phyloP scores from a whole-genome alignment of 768 basidiomycete genomes.

The Kwoniella bestiolae region DNA sequence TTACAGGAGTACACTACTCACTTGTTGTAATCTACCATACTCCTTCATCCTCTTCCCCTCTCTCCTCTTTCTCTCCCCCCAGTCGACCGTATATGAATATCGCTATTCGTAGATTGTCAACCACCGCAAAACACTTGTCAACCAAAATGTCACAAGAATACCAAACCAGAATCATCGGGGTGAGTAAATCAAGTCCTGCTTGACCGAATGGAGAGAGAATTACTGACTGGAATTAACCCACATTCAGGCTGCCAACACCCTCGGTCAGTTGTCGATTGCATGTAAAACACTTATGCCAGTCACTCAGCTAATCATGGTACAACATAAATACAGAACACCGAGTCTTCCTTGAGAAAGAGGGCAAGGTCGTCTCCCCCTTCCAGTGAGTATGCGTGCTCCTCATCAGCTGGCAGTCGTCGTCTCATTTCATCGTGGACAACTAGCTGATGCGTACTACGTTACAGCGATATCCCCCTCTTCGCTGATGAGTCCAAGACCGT shows the following conservation, averaged over 20 bases:
- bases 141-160: conserved; percentile 38
- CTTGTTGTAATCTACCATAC: neutral
- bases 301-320: neutral
- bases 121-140: conserved; percentile 14
- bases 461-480: conserved; percentile 98
- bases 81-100: conserved; percentile 36
- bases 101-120: conserved; percentile 33
- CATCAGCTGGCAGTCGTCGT: neutral
- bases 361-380: conserved; percentile 63
- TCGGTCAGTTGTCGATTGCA: conserved; percentile 65
- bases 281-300: neutral
- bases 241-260: conserved; percentile 76
- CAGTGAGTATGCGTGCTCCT: conserved; percentile 45
- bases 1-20: neutral
- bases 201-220: neutral
- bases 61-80: neutral
- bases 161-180: conserved; percentile 46
- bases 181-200: conserved; percentile 14
- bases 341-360: conserved; percentile 88
- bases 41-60: conserved; percentile 4
- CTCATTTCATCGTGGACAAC: too few species aligned
- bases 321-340: conserved; percentile 73
- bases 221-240: conserved; percentile 1
- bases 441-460: neutral
- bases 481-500: conserved; percentile 92